Conservation (phyloP, 306 rosid species). For the Castanea mollissima region DNA sequence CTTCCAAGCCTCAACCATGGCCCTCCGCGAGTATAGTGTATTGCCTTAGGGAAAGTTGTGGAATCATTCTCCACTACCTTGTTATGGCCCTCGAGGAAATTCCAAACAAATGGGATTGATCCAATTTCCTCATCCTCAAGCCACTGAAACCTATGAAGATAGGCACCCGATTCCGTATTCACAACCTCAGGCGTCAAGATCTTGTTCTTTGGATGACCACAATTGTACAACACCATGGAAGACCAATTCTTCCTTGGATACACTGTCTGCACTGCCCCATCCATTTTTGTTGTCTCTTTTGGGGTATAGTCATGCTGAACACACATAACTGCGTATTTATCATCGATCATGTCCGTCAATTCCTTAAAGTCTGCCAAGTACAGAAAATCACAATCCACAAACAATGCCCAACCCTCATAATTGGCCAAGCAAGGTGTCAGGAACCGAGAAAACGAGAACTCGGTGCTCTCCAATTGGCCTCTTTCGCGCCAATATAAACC, state of each 20-base stretch:
- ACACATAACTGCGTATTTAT: slow-evolving; percentile 62
- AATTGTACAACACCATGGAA: slow-evolving; percentile 71
- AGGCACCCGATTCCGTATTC: slow-evolving; percentile 66
- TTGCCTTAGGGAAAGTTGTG: slow-evolving; percentile 51
- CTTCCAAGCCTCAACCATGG: slow-evolving; percentile 84
- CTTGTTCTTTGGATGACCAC: slow-evolving; percentile 60
- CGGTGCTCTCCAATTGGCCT: slow-evolving; percentile 66
- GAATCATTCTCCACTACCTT: slow-evolving; percentile 46
- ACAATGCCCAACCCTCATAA: slow-evolving; percentile 70
- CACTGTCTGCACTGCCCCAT: slow-evolving; percentile 70
- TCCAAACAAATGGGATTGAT: slow-evolving; percentile 68
- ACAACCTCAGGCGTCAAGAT: slow-evolving; percentile 52
- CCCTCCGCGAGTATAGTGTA: slow-evolving; percentile 76
- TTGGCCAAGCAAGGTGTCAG: slow-evolving; percentile 56
- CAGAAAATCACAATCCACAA: slow-evolving; percentile 75
- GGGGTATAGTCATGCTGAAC: slow-evolving; percentile 72
- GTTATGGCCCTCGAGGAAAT: slow-evolving; percentile 74
- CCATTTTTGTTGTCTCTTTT: slow-evolving; percentile 71
- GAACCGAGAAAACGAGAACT: slow-evolving; percentile 68
- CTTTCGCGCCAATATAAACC: slow-evolving; percentile 70
- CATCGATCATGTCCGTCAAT: slow-evolving; percentile 46
- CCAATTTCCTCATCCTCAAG: slow-evolving; percentile 69
- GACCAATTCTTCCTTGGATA: slow-evolving; percentile 81
- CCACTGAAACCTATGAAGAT: slow-evolving; percentile 75
- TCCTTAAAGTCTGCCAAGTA: slow-evolving; percentile 62